phyloP scores from a whole-genome alignment of 805 yeast species.

The Maudiozyma pseudohumilis region DNA sequence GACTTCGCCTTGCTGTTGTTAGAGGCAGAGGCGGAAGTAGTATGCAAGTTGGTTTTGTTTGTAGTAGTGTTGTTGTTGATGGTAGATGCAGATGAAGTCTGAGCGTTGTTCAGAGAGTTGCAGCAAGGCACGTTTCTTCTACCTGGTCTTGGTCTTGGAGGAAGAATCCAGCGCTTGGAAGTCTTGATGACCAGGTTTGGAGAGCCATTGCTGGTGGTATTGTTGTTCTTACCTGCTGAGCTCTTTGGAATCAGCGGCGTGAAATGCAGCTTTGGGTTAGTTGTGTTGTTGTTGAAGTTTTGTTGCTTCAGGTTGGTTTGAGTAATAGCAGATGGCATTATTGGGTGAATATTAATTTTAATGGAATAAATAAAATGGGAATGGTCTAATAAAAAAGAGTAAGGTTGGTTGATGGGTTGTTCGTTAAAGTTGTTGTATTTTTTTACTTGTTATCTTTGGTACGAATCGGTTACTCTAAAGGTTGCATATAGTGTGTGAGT shows the following conservation, averaged over 20 bases:
- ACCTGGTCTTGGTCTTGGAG: constrained; percentile 76
- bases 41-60: no score
- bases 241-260: constrained; percentile 9
- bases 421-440: no score
- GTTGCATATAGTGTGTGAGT: no score
- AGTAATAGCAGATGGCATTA: constrained; percentile 2
- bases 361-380: background rate
- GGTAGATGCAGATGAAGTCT: constrained; percentile 1
- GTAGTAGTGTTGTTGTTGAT: background rate
- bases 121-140: constrained; percentile 38
- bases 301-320: constrained; percentile 3
- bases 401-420: no score
- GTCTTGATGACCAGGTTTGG: constrained; percentile 32
- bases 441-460: no score
- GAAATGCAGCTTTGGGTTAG: constrained; percentile 5
- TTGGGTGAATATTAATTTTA: constrained; percentile 1
- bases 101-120: background rate
- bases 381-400: no score
- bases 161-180: constrained; percentile 73
- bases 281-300: background rate
- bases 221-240: background rate
- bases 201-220: background rate
- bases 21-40: background rate
- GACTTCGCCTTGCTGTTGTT: background rate
- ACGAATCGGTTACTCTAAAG: no score